phyloP scores from a whole-genome alignment of 768 basidiomycete species.

The Naganishia vaughanmartiniae region DNA sequence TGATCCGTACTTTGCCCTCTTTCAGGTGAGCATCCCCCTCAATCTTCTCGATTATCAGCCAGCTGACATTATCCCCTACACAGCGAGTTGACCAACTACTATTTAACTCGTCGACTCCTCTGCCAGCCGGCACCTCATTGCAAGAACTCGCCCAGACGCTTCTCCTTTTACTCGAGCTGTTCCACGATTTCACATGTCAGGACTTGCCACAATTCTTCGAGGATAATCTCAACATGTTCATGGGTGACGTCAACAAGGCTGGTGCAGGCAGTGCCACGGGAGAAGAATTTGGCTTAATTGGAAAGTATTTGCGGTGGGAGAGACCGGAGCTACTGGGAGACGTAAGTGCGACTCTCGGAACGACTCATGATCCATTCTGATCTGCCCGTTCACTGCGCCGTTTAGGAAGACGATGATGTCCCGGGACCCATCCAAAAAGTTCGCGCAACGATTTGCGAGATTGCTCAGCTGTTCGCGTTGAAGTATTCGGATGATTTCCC shows the following conservation, averaged over 20 bases:
- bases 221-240: conserved; percentile 79
- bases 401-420: conserved; percentile 65
- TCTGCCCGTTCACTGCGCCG: neutral
- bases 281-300: conserved; percentile 64
- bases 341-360: conserved; percentile 53
- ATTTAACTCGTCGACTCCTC: conserved; percentile 40
- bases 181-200: conserved; percentile 90
- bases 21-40: conserved; percentile 62
- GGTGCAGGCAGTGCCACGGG: conserved; percentile 41
- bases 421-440: conserved; percentile 86
- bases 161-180: conserved; percentile 77
- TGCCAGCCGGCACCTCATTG: conserved; percentile 51
- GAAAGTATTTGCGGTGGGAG: conserved; percentile 78
- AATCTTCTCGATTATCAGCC: conserved; percentile 56
- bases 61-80: conserved; percentile 41
- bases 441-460: conserved; percentile 84
- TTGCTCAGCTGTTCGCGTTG: conserved; percentile 67
- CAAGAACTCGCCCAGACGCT: conserved; percentile 66
- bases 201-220: conserved; percentile 93
- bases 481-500: conserved; percentile 55
- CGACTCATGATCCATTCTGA: neutral
- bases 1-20: conserved; percentile 76
- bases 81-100: conserved; percentile 55
- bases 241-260: conserved; percentile 54
- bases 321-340: conserved; percentile 66